Base-by-base conservation (phyloP, 257 asterid species). In the Rauvolfia tetraphylla region DNA sequence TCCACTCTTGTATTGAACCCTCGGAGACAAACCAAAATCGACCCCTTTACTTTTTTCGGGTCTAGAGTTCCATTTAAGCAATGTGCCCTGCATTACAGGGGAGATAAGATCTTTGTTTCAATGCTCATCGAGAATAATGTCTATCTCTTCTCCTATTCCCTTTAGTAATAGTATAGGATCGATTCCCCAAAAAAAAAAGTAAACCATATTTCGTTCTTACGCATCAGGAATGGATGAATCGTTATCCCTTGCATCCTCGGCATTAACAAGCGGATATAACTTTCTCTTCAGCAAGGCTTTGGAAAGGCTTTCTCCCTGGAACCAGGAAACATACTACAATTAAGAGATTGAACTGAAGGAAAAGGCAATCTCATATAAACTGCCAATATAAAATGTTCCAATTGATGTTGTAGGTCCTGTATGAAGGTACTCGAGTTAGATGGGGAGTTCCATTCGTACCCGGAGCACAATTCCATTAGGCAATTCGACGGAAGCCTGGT, bases 11-110 rank as follows among this genome's bases (percentile, higher is more conserved):
- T 25, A 18, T 20, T 81, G 0, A 25, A 63, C 0, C 96, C 97
- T 69, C 92, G 76, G 9, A 83, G 51, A 61, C 97, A 93, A 2
- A 85, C 90, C 6, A 93, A 73, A 31, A 93, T 86, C 38, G 89
- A 90, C 3, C 91, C 97, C 71, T 83, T 73, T 61, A 69, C 94
- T 70, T 87, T 89, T 20, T 46, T 18, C 0, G 87, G 67, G 63
- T 93, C 93, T 53, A 93, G 72, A 0, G 86, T 71, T 17, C 4
- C 82, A 83, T 0, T 2, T 38, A 14, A 48, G 17, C 58, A 70
- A 27, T 0, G 58, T 0, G 3, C 0, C 59, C 58, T 70, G 54
- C 51, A 46, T 46, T 44, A 1, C 17, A 33, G n/a, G n/a, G n/a
- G n/a, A n/a, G n/a, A n/a, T n/a, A n/a, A n/a, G n/a, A n/a, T n/a